Base-by-base conservation (phyloP, 1,139 yeast species). In the Geotrichum cucujoidarum region DNA sequence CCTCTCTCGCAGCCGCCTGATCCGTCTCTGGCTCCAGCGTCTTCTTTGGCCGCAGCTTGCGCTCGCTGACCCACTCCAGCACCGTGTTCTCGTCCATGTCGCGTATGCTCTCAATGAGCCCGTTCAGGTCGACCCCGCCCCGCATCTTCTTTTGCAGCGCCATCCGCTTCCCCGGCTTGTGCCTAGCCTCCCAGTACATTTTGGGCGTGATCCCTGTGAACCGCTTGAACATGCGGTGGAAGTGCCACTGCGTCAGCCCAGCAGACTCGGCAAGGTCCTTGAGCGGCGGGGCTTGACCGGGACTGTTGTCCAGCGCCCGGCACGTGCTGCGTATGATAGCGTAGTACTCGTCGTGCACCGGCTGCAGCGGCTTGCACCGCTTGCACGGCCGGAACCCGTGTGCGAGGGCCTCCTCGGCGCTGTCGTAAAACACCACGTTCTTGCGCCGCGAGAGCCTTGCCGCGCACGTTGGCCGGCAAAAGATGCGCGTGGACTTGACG, bases 231-330 rank as follows among this genome's bases (percentile, higher is more conserved):
- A 59, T 52, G 6, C 67, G 52, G 45, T 57, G 61, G 35, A 45
- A 45, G 18, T 63, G 64, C 65, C 66, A 63, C 47, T 60, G 60
- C 2, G 67, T 60, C 18, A 61, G 53, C 1, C 59, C 57, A 5
- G 52, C 57, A 20, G 42, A 29, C 30, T 53, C 49, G 21, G 59
- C 54, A 27, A 63, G 47, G 16, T 52, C 51, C 39, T 48, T 49
- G 16, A 58, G 46, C 2, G 49, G 47, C 1, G 55, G 53, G 13
- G 49, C 45, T 21, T 36, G 41, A 18, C 46, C 49, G 25, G 54
- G 51, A n/a, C 48, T 41, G 42, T 45, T 41, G 40, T 42, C 50
- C 29, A 48, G 48, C 22, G 43, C 35, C 40, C 32, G 27, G 47
- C 61, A 48, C 14, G 55, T 49, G 22, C 48, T 39, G 24, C 47